phyloP scores from a whole-genome alignment of 1,284 basidiomycete genomes.

The Tilletia walkeri region DNA sequence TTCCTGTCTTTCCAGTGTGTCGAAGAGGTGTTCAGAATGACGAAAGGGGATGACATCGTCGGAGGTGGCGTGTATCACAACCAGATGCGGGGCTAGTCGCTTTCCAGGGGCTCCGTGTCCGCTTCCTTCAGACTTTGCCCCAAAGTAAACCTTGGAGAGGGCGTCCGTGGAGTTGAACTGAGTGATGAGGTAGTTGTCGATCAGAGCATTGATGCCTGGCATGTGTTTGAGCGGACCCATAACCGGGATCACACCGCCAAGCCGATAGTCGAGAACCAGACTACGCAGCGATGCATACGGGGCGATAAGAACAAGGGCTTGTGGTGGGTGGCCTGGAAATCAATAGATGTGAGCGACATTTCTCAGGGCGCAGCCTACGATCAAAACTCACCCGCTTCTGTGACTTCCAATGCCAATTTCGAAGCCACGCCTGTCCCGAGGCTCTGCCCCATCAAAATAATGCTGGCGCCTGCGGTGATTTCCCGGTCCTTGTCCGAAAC shows the following conservation, averaged over 20 bases:
- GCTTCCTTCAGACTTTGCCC: neutral
- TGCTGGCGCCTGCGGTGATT: slow-evolving; percentile 58
- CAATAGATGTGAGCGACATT: neutral
- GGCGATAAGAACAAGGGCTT: slow-evolving; percentile 71
- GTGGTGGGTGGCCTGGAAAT: slow-evolving; percentile 55
- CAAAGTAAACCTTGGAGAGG: slow-evolving; percentile 24
- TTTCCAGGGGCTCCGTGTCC: slow-evolving; percentile 56
- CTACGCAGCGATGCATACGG: slow-evolving; percentile 71
- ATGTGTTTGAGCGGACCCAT: slow-evolving; percentile 72
- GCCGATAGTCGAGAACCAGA: slow-evolving; percentile 68
- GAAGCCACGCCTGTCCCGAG: slow-evolving; percentile 76
- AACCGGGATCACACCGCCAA: slow-evolving; percentile 64
- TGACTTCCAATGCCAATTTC: slow-evolving; percentile 65
- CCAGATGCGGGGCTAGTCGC: slow-evolving; percentile 66
- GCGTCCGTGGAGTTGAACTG: slow-evolving; percentile 59
- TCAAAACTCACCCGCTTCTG: slow-evolving; percentile 58
- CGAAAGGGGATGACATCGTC: slow-evolving; percentile 76
- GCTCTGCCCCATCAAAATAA: slow-evolving; percentile 76
- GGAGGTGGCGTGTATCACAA: slow-evolving; percentile 76
- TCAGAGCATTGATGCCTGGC: slow-evolving; percentile 67
- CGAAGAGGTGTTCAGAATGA: slow-evolving; percentile 58
- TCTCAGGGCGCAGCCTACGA: neutral
- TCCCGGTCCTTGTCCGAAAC: neutral
- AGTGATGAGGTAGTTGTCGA: slow-evolving; percentile 65
- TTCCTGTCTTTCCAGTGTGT: slow-evolving; percentile 1